A percentile compares a stretch with the other conserved stretches of the same genome.
Evolutionary conservation across 345 rosid species (phyloP).

Genomic region (Capsella bursapastoris): DNA sequence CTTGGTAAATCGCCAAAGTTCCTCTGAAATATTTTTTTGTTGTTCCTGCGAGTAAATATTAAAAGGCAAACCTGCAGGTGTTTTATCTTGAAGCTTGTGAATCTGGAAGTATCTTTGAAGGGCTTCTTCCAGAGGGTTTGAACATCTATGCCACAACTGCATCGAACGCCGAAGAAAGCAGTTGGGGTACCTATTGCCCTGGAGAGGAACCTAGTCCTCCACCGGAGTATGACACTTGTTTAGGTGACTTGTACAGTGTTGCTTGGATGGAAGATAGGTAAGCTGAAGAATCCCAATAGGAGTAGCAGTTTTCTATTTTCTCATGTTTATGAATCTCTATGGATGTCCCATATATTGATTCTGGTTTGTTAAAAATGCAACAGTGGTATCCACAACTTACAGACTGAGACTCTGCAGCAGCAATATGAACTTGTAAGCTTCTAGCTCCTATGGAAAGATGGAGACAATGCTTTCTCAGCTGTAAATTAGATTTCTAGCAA

Average conservation of each 20-base stretch:
- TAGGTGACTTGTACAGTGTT: constrained; percentile 96
- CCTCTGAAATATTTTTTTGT: constrained; percentile 9
- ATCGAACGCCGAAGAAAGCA: constrained; percentile 89
- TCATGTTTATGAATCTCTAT: constrained; percentile 13
- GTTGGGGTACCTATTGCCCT: constrained; percentile 99
- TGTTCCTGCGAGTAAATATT: not conserved
- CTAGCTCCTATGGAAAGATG: constrained; percentile 8
- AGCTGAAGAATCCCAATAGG: constrained; percentile 21
- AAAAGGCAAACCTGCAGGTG: constrained; percentile 58
- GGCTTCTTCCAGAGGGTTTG: constrained; percentile 88
- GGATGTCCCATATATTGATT: not conserved
- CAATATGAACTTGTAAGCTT: constrained; percentile 84
- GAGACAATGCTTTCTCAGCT: constrained; percentile 8
- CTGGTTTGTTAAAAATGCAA: constrained; percentile 32
- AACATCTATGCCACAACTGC: constrained; percentile 98
- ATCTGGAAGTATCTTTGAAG: constrained; percentile 98
- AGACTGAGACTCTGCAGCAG: constrained; percentile 77
- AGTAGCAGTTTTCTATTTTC: not conserved
- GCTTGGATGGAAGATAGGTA: constrained; percentile 99
- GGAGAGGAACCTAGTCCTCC: constrained; percentile 93
- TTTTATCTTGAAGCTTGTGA: constrained; percentile 99
- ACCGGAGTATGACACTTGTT: constrained; percentile 88
- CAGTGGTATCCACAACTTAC: constrained; percentile 90
- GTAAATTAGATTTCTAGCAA: constrained; percentile 5
- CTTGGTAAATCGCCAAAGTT: constrained; percentile 58